A percentile compares a stretch with the other conserved stretches of the same genome.
Conservation (phyloP, 352 stramenopile genomes). For the Globisporangium cystogenes region DNA sequence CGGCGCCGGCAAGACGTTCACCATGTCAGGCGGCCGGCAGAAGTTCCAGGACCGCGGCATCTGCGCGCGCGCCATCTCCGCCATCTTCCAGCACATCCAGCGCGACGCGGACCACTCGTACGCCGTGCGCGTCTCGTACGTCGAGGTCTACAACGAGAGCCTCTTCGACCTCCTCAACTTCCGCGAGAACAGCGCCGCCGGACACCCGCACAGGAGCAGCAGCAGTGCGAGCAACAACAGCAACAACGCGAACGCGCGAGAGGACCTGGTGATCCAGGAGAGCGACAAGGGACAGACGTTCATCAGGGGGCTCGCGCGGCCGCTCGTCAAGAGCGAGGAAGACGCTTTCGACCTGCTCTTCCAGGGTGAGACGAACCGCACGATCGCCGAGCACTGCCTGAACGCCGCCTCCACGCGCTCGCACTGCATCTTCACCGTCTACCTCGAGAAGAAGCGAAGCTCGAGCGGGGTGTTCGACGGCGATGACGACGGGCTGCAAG, state of each 20-base stretch:
- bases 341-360: slow-evolving; percentile 76
- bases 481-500: slow-evolving; percentile 4
- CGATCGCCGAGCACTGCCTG: slow-evolving; percentile 75
- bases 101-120: slow-evolving; percentile 43
- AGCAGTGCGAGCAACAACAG: too few species aligned
- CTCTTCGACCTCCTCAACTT: slow-evolving; percentile 79
- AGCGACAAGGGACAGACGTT: slow-evolving; percentile 66
- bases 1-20: slow-evolving; percentile 70
- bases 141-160: slow-evolving; percentile 91
- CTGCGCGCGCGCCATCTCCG: slow-evolving; percentile 47
- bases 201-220: slow-evolving; percentile 14
- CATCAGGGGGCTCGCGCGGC: slow-evolving; percentile 48
- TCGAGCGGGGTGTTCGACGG: slow-evolving; percentile 19
- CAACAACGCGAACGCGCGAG: slow-evolving; percentile 9
- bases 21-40: slow-evolving; percentile 54
- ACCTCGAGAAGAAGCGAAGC: slow-evolving; percentile 42
- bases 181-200: slow-evolving; percentile 4
- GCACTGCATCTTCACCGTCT: slow-evolving; percentile 79
- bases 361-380: slow-evolving; percentile 69
- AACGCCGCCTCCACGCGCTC: slow-evolving; percentile 73
- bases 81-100: slow-evolving; percentile 45
- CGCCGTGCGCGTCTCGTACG: slow-evolving; percentile 61
- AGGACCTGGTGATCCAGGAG: slow-evolving; percentile 51
- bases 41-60: slow-evolving; percentile 62
- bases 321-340: slow-evolving; percentile 56